phyloP scores from a whole-genome alignment of 2,329 filamentous ascomycete species.

The Pseudocercospora macadamiae region DNA sequence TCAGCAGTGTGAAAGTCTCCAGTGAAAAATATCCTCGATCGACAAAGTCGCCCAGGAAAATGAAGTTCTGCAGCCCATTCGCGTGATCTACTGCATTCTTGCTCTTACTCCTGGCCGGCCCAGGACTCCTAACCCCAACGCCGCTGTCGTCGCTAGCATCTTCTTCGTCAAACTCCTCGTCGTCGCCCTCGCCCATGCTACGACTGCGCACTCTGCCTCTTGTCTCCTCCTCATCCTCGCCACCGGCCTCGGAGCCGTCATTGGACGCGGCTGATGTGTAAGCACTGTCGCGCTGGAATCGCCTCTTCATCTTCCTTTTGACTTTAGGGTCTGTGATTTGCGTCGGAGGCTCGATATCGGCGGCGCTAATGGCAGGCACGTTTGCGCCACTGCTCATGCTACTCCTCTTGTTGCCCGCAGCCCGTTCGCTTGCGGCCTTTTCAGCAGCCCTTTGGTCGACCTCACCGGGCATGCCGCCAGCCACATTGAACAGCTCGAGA shows the following conservation, averaged over 20 bases:
- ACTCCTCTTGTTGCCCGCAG: slow-evolving; percentile 23
- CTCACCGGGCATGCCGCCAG: slow-evolving; percentile 93
- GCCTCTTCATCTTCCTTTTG: slow-evolving; percentile 75
- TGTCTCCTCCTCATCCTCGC: slow-evolving; percentile 50
- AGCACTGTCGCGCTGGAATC: slow-evolving; percentile 54
- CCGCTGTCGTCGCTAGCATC: slow-evolving; percentile 51
- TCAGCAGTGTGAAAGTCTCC: slow-evolving; percentile 71
- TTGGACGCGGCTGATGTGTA: slow-evolving; percentile 58
- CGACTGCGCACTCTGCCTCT: slow-evolving; percentile 43
- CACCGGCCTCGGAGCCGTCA: slow-evolving; percentile 36
- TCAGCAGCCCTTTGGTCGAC: slow-evolving; percentile 35
- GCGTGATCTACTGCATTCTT: slow-evolving; percentile 41
- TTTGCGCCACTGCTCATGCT: slow-evolving; percentile 24
- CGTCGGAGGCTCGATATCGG: slow-evolving; percentile 87
- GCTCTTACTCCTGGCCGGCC: slow-evolving; percentile 41
- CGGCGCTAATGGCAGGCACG: slow-evolving; percentile 75
- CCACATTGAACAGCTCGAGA: slow-evolving; percentile 93
- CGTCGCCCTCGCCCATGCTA: slow-evolving; percentile 38
- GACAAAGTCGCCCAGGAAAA: slow-evolving; percentile 74
- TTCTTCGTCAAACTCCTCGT: slow-evolving; percentile 54
- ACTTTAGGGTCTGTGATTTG: slow-evolving; percentile 87
- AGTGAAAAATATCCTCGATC: slow-evolving; percentile 75
- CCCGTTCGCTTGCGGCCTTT: slow-evolving; percentile 24
- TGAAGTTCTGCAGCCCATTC: slow-evolving; percentile 68
- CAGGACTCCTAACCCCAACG: slow-evolving; percentile 44